Evolutionary conservation across 83 land plant genomes (phyloP).

Genomic region (Picea abies): DNA sequence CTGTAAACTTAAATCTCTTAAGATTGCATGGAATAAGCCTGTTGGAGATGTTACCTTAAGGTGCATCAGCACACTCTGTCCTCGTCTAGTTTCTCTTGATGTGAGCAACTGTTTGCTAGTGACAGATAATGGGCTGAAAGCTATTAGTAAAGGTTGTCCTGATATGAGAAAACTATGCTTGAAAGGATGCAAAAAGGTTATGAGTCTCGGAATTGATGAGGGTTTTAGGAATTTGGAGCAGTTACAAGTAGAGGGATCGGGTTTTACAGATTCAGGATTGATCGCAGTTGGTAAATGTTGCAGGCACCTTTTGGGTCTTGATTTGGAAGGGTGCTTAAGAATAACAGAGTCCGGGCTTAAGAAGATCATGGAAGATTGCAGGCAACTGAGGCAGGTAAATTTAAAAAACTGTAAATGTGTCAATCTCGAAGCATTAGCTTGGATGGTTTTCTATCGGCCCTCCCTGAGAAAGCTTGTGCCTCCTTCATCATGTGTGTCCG

Average conservation of each 20-base stretch:
- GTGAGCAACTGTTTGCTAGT: conserved; percentile 29
- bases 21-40: conserved; percentile 25
- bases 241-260: conserved; percentile 19
- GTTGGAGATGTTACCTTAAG: conserved; percentile 21
- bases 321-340: conserved; percentile 23
- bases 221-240: conserved; percentile 26
- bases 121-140: conserved; percentile 28
- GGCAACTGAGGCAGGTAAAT: conserved; percentile 25
- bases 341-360: conserved; percentile 38
- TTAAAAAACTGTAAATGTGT: conserved; percentile 19
- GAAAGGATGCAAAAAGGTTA: conserved; percentile 25
- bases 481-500: conserved; percentile 18
- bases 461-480: conserved; percentile 36
- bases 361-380: conserved; percentile 32
- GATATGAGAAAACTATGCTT: conserved; percentile 26
- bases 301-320: conserved; percentile 15
- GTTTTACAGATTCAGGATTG: conserved; percentile 30
- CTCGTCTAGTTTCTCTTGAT: conserved; percentile 24
- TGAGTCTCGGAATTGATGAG: conserved; percentile 17
- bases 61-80: conserved; percentile 24
- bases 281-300: conserved; percentile 27
- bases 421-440: conserved; percentile 19
- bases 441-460: conserved; percentile 37
- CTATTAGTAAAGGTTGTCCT: conserved; percentile 23
- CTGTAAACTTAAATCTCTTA: conserved; percentile 22